Evolutionary conservation across 306 rosid genomes (phyloP), one percentile per base, ranked within the genome.

Genomic region (Cucumis cinereus): DNA sequence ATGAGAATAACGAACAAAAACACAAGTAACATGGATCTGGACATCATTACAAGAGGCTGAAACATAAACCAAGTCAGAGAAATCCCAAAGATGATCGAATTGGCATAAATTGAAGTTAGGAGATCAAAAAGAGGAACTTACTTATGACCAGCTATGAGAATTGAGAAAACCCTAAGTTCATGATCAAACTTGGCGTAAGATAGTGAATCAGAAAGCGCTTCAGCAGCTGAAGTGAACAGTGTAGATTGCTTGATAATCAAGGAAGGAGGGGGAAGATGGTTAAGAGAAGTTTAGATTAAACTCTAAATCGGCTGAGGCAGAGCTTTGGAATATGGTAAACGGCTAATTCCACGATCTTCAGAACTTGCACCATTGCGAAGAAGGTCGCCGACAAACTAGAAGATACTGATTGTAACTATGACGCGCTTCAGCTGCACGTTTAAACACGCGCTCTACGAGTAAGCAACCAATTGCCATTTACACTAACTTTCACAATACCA

Each of bases 11-110:
- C 47, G 69, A 93, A 79, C 83, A 93, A 81, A 83, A 89, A 90
- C 71, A 85, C 96, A 79, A 93, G 95, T 77, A 93, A 53, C 92
- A 90, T 83, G 12, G 98, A 89, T 79, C 94, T 89, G 66, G 98
- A 85, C 96, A 93, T 93, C 74, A 19, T 81, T 77, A 50, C 82
- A 73, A 79, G 80, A 76, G 76, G 77, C 71, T 62, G 77, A 30
- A 30, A 30, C 35, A 30, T 2, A n/a, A 68, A 7, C 41, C 28
- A 19, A 30, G 35, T 30, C 20, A 24, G 30, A 68, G 55, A 8
- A 66, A 66, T 10, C 16, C 41, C 41, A 47, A 28, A 15, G 47
- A 35, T 9, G 73, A 63, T 33, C 15, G 50, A 66, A 40, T 68
- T 68, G 35, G 55, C 20, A n/a, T 40, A 13, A 66, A 68, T 67